Conservation (phyloP, 2,329 filamentous ascomycete genomes). For the Phialophora verrucosa region DNA sequence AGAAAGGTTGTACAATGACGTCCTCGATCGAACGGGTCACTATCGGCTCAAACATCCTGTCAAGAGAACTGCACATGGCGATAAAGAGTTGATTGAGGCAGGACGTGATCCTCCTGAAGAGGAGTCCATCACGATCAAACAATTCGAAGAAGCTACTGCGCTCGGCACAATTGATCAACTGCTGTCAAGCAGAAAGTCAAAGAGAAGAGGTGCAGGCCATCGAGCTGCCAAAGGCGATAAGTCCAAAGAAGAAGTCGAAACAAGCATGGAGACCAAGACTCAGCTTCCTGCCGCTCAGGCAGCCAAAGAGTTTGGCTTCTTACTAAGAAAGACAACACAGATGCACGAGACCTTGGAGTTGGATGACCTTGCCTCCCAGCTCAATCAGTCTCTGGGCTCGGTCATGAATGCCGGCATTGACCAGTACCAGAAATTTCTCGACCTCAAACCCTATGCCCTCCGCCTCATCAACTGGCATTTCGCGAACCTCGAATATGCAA, state of each 20-base stretch:
- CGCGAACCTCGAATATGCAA: slow-evolving; percentile 97
- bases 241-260: slow-evolving; percentile 69
- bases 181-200: slow-evolving; percentile 51
- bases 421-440: slow-evolving; percentile 83
- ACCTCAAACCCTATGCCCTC: slow-evolving; percentile 84
- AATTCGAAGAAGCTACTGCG: slow-evolving; percentile 72
- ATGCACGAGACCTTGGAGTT: slow-evolving; percentile 74
- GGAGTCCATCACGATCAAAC: slow-evolving; percentile 71
- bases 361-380: slow-evolving; percentile 65
- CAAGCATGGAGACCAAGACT: slow-evolving; percentile 74
- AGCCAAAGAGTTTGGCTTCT: slow-evolving; percentile 82
- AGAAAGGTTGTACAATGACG: slow-evolving; percentile 92
- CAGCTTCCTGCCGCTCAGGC: slow-evolving; percentile 78
- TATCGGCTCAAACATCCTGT: slow-evolving; percentile 80
- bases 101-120: slow-evolving; percentile 81
- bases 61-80: slow-evolving; percentile 77
- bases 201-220: slow-evolving; percentile 51
- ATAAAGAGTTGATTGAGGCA: slow-evolving; percentile 78
- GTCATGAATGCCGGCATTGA: slow-evolving; percentile 89
- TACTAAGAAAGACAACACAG: slow-evolving; percentile 67
- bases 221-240: slow-evolving; percentile 60
- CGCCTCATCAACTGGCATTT: slow-evolving; percentile 97
- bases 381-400: slow-evolving; percentile 78
- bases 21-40: slow-evolving; percentile 86
- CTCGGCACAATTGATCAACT: slow-evolving; percentile 58